phyloP scores from a whole-genome alignment of 495 filamentous ascomycete genomes.

The Trichoderma virens region DNA sequence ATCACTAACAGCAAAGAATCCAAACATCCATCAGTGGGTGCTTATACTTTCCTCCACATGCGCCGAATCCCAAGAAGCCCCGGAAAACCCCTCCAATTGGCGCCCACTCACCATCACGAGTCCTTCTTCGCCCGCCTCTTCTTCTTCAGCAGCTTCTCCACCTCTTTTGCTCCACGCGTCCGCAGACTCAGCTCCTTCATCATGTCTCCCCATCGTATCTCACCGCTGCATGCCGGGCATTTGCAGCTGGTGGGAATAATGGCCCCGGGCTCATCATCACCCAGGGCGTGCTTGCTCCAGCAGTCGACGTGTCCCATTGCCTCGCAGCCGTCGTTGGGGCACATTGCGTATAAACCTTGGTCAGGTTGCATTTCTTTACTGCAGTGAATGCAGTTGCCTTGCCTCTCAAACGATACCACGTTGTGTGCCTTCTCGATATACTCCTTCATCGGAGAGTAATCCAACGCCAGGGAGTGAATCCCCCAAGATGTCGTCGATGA shows the following conservation, averaged over 20 bases:
- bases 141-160: constrained; percentile 56
- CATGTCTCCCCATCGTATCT: constrained; percentile 65
- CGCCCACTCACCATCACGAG: constrained; percentile 5
- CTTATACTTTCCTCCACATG: too few species aligned
- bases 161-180: constrained; percentile 55
- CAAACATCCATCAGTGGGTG: too few species aligned
- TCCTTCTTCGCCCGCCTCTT: constrained; percentile 27
- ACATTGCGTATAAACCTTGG: constrained; percentile 56
- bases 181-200: constrained; percentile 75
- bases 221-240: constrained; percentile 63
- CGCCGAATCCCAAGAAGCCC: background rate
- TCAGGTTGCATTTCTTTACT: constrained; percentile 35
- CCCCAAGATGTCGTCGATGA: constrained; percentile 25
- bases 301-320: constrained; percentile 68
- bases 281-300: constrained; percentile 59
- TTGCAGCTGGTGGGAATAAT: constrained; percentile 61
- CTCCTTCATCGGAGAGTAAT: constrained; percentile 55
- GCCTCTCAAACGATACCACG: constrained; percentile 51
- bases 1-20: too few species aligned
- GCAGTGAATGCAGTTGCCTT: constrained; percentile 60
- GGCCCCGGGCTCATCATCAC: constrained; percentile 29
- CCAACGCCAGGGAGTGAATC: constrained; percentile 53
- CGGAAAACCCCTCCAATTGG: constrained; percentile 14
- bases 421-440: constrained; percentile 66
- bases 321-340: constrained; percentile 57